Evolutionary conservation across 116 monocot genomes (phyloP).

Genomic region (Papilionanthe hybrid): DNA sequence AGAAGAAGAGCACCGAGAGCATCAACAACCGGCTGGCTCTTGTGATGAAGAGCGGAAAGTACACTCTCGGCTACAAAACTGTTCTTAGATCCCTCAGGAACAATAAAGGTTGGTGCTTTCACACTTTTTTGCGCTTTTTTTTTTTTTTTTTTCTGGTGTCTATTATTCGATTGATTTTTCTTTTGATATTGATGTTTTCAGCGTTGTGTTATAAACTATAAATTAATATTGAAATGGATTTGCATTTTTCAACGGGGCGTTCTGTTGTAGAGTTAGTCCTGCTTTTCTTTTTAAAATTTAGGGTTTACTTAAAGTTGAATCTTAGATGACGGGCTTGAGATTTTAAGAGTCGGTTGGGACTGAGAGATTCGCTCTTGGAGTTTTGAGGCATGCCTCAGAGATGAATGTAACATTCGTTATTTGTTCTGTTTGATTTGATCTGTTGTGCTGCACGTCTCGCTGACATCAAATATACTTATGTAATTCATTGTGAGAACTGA

Average conservation of each 20-base stretch:
- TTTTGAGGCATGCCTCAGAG: slow-evolving; percentile 25
- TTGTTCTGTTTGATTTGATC: no score
- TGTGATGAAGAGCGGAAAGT: slow-evolving; percentile 97
- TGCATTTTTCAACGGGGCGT: background rate
- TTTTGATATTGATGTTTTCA: background rate
- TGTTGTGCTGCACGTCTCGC: no score
- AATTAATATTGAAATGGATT: background rate
- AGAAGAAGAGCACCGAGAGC: slow-evolving; percentile 91
- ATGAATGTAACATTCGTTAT: slow-evolving; percentile 12
- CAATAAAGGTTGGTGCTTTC: slow-evolving; percentile 48
- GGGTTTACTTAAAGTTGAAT: background rate
- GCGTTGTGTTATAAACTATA: background rate
- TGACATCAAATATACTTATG: no score
- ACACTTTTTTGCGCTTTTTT: background rate
- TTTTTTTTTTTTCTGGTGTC: background rate
- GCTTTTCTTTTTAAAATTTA: background rate
- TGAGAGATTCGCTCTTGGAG: slow-evolving; percentile 40
- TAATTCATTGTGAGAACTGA: no score
- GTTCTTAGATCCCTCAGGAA: slow-evolving; percentile 62
- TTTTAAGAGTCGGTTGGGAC: slow-evolving; percentile 10
- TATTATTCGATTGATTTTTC: background rate
- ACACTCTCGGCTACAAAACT: slow-evolving; percentile 83
- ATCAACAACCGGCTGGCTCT: slow-evolving; percentile 87
- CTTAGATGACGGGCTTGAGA: background rate
- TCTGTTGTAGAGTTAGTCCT: background rate